Conservation (phyloP, 108 stramenopile genomes). For the Hondaea fermentalgiana region DNA sequence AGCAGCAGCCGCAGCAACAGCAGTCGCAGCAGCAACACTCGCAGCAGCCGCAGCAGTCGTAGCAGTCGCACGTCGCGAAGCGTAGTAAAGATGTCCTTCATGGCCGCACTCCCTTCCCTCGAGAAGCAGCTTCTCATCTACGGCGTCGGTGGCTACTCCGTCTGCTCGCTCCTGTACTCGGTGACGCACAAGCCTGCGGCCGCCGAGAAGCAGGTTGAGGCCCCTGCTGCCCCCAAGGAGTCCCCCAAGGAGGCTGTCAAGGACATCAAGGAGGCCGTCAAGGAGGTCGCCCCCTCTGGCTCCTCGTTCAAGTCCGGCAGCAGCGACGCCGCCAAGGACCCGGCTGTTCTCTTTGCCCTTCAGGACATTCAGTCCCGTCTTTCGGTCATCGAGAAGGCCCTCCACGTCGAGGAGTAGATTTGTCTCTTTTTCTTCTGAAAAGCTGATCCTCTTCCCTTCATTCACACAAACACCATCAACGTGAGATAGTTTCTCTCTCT, state of each 20-base stretch:
- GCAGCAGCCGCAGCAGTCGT: too few species aligned
- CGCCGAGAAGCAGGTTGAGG: not conserved
- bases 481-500: too few species aligned
- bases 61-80: too few species aligned
- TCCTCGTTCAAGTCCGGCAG: not conserved
- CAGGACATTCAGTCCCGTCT: conserved; percentile 17
- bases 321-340: not conserved
- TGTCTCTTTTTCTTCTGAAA: not conserved
- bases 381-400: conserved; percentile 17
- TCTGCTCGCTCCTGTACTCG: not conserved
- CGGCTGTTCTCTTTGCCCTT: conserved; percentile 2
- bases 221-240: not conserved
- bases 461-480: not conserved
- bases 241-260: too few species aligned
- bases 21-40: too few species aligned
- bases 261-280: not conserved
- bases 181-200: not conserved
- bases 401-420: not conserved
- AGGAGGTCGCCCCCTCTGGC: not conserved
- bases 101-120: not conserved
- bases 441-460: not conserved
- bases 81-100: not conserved
- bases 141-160: conserved; percentile 11
- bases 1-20: not conserved
- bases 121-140: not conserved